phyloP scores from a whole-genome alignment of 257 asterid genomes.

The Nicotiana benthamiana region DNA sequence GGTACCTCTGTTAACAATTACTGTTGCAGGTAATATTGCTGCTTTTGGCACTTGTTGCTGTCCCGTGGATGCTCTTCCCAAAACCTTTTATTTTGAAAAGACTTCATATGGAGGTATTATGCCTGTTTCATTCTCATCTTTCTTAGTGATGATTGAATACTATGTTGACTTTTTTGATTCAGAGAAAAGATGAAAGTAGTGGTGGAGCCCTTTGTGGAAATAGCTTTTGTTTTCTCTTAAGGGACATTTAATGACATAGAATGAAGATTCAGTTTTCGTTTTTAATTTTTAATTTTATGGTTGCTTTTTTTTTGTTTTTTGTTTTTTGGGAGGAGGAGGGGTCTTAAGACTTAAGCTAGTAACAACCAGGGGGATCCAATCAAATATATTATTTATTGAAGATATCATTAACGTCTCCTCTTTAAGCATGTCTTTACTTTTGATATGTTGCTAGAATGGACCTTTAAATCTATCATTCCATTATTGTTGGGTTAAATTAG shows the following conservation, averaged over 20 bases:
- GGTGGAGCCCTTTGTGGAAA: not conserved
- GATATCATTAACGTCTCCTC: not conserved
- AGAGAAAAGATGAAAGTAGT: not conserved
- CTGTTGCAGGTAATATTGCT: conserved; percentile 59
- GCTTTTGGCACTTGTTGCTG: conserved; percentile 73
- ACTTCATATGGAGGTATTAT: conserved; percentile 65
- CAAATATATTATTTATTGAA: not conserved
- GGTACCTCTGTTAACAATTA: conserved; percentile 8
- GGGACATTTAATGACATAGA: conserved; percentile 5
- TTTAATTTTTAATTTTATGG: not conserved
- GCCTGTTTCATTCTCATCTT: not conserved
- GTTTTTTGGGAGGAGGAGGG: not conserved
- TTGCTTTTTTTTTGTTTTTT: not conserved
- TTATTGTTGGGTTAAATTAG: not conserved
- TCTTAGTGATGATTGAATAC: not conserved
- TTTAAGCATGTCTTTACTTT: not conserved
- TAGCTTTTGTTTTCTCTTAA: not conserved
- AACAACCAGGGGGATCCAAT: not conserved
- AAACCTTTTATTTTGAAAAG: conserved; percentile 81
- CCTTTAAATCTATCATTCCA: not conserved
- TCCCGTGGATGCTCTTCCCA: conserved; percentile 98
- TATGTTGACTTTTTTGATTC: not conserved
- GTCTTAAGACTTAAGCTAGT: conserved; percentile 2
- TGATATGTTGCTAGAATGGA: not conserved
- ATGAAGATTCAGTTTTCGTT: not conserved